Conservation (phyloP, 2,329 filamentous ascomycete species). For the Stemphylium beticola region DNA sequence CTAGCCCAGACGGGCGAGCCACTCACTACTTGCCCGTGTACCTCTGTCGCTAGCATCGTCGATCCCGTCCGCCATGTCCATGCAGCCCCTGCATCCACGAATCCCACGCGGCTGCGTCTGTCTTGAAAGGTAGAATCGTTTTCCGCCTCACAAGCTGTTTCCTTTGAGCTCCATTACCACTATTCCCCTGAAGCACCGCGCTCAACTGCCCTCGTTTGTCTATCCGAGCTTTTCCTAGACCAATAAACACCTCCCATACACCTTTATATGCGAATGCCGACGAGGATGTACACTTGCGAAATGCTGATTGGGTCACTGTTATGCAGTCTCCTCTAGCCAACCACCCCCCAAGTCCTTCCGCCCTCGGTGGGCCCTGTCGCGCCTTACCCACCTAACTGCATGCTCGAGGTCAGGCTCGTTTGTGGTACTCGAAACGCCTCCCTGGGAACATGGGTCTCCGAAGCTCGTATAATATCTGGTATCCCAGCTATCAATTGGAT, state of each 20-base stretch:
- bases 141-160: background rate
- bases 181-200: too few species aligned
- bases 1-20: conserved; percentile 7
- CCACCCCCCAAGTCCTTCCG: conserved; percentile 11
- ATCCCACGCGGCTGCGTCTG: conserved; percentile 2
- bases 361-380: conserved; percentile 22
- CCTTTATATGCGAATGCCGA: background rate
- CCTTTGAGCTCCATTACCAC: background rate
- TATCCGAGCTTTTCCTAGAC: background rate
- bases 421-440: conserved; percentile 24
- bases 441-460: conserved; percentile 15
- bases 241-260: background rate
- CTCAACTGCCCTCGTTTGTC: too few species aligned
- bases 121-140: background rate
- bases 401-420: conserved; percentile 18
- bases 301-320: conserved; percentile 19
- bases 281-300: background rate
- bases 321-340: conserved; percentile 13
- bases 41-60: conserved; percentile 13
- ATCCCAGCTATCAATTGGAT: conserved; percentile 8
- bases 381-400: conserved; percentile 29
- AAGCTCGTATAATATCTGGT: conserved; percentile 25
- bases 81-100: conserved; percentile 5
- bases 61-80: conserved; percentile 14
- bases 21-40: background rate